These are phyloP conservation scores for Phytophthora vignae DNA, from an alignment of 352 stramenopile species.

Conservation along the genomic window DNA sequence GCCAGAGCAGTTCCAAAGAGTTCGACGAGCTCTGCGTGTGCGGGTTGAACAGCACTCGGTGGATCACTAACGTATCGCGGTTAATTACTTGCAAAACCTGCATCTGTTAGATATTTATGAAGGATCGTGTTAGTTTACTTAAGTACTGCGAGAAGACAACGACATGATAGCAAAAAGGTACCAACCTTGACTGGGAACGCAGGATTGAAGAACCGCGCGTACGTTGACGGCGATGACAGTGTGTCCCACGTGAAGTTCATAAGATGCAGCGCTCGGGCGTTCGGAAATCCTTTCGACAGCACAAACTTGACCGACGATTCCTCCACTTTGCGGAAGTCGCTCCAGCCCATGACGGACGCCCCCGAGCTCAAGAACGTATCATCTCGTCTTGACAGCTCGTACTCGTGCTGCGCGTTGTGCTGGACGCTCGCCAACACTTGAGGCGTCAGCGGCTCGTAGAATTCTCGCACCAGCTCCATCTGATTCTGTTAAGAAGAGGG, in stretches of 20 bases:
- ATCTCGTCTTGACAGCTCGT: conserved; percentile 33
- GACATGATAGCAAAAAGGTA: not conserved
- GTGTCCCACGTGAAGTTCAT: conserved; percentile 51
- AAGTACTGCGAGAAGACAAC: not conserved
- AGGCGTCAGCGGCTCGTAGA: conserved; percentile 42
- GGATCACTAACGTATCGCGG: conserved; percentile 58
- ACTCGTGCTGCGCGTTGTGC: conserved; percentile 39
- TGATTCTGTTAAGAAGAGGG: conserved; percentile 30
- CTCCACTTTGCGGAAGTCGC: conserved; percentile 54
- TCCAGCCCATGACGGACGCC: conserved; percentile 60
- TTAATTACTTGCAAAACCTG: conserved; percentile 66
- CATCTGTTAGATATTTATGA: conserved; percentile 22
- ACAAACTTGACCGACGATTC: conserved; percentile 50
- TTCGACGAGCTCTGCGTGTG: conserved; percentile 60
- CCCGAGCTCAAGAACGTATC: conserved; percentile 42
- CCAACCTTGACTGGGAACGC: conserved; percentile 43
- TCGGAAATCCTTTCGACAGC: conserved; percentile 55
- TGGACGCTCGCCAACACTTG: conserved; percentile 27
- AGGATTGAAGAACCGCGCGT: conserved; percentile 51
- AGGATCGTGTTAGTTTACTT: too few relatives aligned
- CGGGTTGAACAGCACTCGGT: conserved; percentile 67
- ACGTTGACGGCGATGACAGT: conserved; percentile 39
- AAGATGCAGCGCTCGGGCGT: conserved; percentile 40
- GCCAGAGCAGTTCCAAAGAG: conserved; percentile 63
- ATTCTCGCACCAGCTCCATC: conserved; percentile 53